These are phyloP conservation scores for Poterioochromonas sp. DNA, from an alignment of 352 stramenopile genomes.

Conservation along the genomic window DNA sequence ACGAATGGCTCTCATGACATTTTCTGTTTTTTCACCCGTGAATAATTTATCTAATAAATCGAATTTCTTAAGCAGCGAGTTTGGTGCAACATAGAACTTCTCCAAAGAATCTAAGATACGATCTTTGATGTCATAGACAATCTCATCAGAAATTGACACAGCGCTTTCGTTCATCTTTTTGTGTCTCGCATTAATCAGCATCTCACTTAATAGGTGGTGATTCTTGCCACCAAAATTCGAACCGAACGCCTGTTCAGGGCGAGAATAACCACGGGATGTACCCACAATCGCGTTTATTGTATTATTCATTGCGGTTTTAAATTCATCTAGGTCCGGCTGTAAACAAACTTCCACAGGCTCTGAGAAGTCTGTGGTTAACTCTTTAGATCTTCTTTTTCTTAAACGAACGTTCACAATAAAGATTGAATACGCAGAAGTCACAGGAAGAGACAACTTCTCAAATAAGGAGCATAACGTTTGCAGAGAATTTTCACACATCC, in stretches of 20 bases:
- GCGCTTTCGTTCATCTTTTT: slow-evolving; percentile 27
- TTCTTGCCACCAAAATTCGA: slow-evolving; percentile 41
- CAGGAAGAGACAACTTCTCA: slow-evolving; percentile 26
- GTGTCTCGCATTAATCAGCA: slow-evolving; percentile 9
- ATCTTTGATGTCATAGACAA: slow-evolving; percentile 30
- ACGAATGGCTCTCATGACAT: slow-evolving; percentile 53
- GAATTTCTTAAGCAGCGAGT: slow-evolving; percentile 60
- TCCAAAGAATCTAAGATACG: slow-evolving; percentile 35
- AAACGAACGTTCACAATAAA: slow-evolving; percentile 49
- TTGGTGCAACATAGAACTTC: slow-evolving; percentile 59
- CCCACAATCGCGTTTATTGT: slow-evolving; percentile 14
- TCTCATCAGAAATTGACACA: neutral
- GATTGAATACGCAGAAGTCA: slow-evolving; percentile 25
- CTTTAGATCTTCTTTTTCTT: slow-evolving; percentile 48
- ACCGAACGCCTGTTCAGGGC: slow-evolving; percentile 35
- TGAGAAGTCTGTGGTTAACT: slow-evolving; percentile 33
- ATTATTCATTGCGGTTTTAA: neutral
- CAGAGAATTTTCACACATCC: slow-evolving; percentile 69
- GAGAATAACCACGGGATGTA: neutral
- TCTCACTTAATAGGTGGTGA: neutral
- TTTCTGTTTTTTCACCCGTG: slow-evolving; percentile 61
- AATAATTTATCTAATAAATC: slow-evolving; percentile 63
- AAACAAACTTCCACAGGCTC: slow-evolving; percentile 30
- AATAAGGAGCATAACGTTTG: slow-evolving; percentile 50
- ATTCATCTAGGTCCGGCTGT: slow-evolving; percentile 26